A percentile compares a stretch with the other conserved stretches of the same genome.
Evolutionary conservation across 106 monocot genomes (phyloP).

Genomic region (Phalaenopsis equestris): DNA sequence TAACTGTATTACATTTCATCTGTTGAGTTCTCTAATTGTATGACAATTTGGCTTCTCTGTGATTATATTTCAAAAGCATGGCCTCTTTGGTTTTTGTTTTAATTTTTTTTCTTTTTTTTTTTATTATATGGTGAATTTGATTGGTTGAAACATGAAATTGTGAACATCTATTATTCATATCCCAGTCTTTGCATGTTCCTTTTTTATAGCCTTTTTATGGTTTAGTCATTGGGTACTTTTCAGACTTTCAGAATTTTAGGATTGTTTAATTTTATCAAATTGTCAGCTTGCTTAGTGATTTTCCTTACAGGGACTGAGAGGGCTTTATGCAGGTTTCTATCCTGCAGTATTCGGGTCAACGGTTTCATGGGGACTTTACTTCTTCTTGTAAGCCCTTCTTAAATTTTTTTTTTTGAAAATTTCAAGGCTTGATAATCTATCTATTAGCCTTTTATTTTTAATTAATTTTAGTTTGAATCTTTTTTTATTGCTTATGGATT

Average conservation of each 20-base stretch:
- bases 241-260: neutral
- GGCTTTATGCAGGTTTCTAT: constrained; percentile 91
- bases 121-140: neutral
- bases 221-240: neutral
- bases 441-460: neutral
- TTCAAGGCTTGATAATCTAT: neutral
- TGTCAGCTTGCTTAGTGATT: neutral
- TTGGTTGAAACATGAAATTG: neutral
- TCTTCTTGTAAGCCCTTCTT: constrained; percentile 72
- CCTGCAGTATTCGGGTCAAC: constrained; percentile 92
- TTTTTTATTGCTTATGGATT: neutral
- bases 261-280: constrained; percentile 2
- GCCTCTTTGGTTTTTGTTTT: neutral
- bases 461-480: neutral
- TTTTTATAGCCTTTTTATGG: neutral
- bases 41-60: too few species aligned
- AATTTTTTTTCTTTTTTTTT: neutral
- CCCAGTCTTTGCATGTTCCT: neutral
- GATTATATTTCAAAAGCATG: neutral
- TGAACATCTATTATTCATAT: neutral
- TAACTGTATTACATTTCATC: neutral
- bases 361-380: constrained; percentile 90
- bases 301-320: constrained; percentile 69
- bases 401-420: neutral
- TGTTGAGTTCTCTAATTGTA: neutral